Conservation (phyloP, 176 grass and related monocot genomes). For the Echinochloa phyllopogon region DNA sequence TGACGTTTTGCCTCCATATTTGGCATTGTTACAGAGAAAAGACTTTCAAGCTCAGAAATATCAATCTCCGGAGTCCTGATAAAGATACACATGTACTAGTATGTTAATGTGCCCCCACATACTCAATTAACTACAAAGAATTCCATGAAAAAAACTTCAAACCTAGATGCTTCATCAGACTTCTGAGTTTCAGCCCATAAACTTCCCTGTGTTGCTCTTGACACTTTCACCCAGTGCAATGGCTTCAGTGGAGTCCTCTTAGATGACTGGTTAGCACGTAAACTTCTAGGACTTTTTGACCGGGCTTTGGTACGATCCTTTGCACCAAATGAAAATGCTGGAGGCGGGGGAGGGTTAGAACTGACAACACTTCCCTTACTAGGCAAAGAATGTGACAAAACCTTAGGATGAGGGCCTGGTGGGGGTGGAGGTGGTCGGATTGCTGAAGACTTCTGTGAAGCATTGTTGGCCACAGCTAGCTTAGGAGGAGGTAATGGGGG, state of each 20-base stretch:
- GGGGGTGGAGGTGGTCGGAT: conserved; percentile 46
- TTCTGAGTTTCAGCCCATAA: conserved; percentile 93
- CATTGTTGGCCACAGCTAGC: conserved; percentile 15
- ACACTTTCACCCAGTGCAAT: conserved; percentile 95
- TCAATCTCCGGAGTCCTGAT: conserved; percentile 87
- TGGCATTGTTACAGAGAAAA: conserved; percentile 76
- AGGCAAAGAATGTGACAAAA: conserved; percentile 37
- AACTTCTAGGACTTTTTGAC: conserved; percentile 68
- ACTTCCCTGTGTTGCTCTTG: conserved; percentile 84
- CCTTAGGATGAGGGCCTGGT: conserved; percentile 45
- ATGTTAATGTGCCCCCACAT: conserved; percentile 20
- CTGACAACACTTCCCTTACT: conserved; percentile 48
- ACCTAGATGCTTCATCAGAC: conserved; percentile 68
- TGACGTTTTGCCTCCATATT: conserved; percentile 62
- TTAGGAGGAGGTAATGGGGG: conserved; percentile 54
- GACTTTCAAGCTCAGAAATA: conserved; percentile 87
- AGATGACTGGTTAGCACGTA: conserved; percentile 54
- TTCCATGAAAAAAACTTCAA: conserved; percentile 21
- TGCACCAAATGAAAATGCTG: conserved; percentile 53
- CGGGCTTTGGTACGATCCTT: conserved; percentile 46
- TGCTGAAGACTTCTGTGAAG: conserved; percentile 41
- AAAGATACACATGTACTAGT: conserved; percentile 35
- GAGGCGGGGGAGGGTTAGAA: conserved; percentile 70
- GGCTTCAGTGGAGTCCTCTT: conserved; percentile 85
- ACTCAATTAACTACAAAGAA: conserved; percentile 34